A percentile compares a stretch with the other conserved stretches of the same genome.
phyloP scores from a whole-genome alignment of 495 filamentous ascomycete species.

The Chaetomidium leptoderma region DNA sequence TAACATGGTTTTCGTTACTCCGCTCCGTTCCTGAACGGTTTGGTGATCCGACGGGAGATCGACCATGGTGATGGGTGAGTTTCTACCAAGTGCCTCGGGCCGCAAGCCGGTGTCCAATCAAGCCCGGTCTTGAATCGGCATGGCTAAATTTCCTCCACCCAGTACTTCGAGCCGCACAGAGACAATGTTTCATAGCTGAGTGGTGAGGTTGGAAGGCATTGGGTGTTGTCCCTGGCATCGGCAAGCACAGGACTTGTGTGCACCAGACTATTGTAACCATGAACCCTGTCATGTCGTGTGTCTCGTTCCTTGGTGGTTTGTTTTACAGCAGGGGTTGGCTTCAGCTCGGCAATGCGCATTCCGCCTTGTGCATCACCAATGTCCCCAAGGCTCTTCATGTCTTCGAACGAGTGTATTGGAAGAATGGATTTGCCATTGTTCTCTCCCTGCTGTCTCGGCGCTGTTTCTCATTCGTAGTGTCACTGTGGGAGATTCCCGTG shows the following conservation, averaged over 20 bases:
- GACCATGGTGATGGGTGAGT: neutral
- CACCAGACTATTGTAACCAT: neutral
- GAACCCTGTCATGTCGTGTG: neutral
- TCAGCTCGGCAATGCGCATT: too few relatives aligned
- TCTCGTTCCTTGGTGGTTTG: neutral
- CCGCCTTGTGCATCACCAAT: too few relatives aligned
- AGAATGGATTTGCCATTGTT: too few relatives aligned
- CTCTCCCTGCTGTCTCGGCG: too few relatives aligned
- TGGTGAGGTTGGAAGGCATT: neutral
- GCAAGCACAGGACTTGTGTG: neutral
- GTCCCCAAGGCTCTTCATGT: too few relatives aligned
- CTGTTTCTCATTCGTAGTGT: neutral
- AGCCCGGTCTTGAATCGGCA: too few relatives aligned
- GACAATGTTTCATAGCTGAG: constrained; percentile 1
- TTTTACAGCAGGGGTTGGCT: neutral
- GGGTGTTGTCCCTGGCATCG: neutral
- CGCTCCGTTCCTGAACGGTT: neutral
- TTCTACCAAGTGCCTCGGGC: neutral
- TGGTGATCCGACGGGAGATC: constrained; percentile 4
- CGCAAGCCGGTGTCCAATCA: neutral
- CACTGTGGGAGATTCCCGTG: neutral
- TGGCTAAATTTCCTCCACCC: too few relatives aligned
- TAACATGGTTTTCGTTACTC: neutral
- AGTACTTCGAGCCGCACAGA: too few relatives aligned
- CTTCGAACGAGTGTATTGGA: too few relatives aligned